Evolutionary conservation across 371 early-diverging fungal species (phyloP).

Genomic region (Cokeromyces recurvatus): DNA sequence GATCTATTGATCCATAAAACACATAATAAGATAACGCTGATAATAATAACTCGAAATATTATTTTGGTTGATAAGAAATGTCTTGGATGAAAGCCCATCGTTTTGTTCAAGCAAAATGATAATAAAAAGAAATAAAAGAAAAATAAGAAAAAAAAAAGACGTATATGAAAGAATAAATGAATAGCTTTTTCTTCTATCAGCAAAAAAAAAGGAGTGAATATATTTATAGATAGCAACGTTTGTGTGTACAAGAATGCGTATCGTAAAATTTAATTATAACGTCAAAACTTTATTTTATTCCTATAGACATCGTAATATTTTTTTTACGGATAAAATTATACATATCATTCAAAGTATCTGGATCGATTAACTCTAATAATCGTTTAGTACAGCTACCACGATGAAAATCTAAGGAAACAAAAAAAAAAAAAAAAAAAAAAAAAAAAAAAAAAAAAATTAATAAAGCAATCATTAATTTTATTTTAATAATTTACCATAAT

Average conservation of each 20-base stretch:
- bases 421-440: too few species aligned
- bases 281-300: neutral
- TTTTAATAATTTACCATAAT: conserved; percentile 20
- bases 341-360: conserved; percentile 10
- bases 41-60: conserved; percentile 3
- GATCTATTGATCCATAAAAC: conserved; percentile 3
- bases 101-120: conserved; percentile 1
- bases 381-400: conserved; percentile 23
- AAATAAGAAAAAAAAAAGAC: neutral
- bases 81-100: too few species aligned
- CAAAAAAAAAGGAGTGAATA: neutral
- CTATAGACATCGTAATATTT: neutral
- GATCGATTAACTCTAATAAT: conserved; percentile 21
- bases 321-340: too few species aligned
- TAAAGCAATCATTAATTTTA: too few species aligned
- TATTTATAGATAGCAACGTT: too few species aligned
- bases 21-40: neutral
- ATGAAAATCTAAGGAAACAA: conserved; percentile 32
- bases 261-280: too few species aligned
- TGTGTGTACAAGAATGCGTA: too few species aligned
- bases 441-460: neutral
- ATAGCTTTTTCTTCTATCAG: too few species aligned
- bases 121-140: neutral
- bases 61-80: conserved; percentile 11
- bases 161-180: neutral